phyloP scores from a whole-genome alignment of 1,139 yeast genomes.

The Hyphopichia wangnamkhiaoensis region DNA sequence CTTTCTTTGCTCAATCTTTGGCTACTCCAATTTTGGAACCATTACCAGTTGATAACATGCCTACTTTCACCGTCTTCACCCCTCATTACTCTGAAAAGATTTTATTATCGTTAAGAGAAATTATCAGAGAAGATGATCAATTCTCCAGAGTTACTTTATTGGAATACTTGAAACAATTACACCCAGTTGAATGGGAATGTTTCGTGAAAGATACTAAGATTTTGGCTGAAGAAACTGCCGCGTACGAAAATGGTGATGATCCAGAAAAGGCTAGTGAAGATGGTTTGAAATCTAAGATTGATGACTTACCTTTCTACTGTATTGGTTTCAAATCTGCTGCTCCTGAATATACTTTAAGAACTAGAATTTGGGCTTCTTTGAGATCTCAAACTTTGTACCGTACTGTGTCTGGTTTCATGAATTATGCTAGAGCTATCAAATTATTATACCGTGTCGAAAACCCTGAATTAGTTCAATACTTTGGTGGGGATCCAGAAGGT shows the following conservation, averaged over 20 bases:
- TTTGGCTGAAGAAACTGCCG: slow-evolving; percentile 96
- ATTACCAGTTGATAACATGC: slow-evolving; percentile 98
- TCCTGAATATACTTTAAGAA: slow-evolving; percentile 96
- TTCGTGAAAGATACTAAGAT: slow-evolving; percentile 98
- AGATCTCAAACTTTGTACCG: slow-evolving; percentile 98
- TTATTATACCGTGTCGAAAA: slow-evolving; percentile 97
- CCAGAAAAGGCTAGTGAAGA: slow-evolving; percentile 64
- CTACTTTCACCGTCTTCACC: slow-evolving; percentile 94
- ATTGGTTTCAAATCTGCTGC: slow-evolving; percentile 99
- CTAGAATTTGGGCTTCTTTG: slow-evolving; percentile 98
- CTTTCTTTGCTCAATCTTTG: slow-evolving; percentile 97
- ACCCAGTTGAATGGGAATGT: slow-evolving; percentile 99
- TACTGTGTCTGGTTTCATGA: slow-evolving; percentile 99
- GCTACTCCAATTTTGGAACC: slow-evolving; percentile 99
- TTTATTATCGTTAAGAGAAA: slow-evolving; percentile 89
- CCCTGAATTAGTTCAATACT: slow-evolving; percentile 97
- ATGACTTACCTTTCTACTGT: slow-evolving; percentile 97
- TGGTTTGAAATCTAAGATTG: slow-evolving; percentile 86
- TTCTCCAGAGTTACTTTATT: slow-evolving; percentile 94
- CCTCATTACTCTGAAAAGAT: slow-evolving; percentile 99
- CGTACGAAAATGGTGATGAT: slow-evolving; percentile 70
- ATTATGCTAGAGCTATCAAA: slow-evolving; percentile 97
- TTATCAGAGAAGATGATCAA: slow-evolving; percentile 98
- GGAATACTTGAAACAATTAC: slow-evolving; percentile 95
- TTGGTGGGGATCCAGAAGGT: slow-evolving; percentile 96